phyloP scores from a whole-genome alignment of 495 filamentous ascomycete species.

The Rhizodiscina lignyota region DNA sequence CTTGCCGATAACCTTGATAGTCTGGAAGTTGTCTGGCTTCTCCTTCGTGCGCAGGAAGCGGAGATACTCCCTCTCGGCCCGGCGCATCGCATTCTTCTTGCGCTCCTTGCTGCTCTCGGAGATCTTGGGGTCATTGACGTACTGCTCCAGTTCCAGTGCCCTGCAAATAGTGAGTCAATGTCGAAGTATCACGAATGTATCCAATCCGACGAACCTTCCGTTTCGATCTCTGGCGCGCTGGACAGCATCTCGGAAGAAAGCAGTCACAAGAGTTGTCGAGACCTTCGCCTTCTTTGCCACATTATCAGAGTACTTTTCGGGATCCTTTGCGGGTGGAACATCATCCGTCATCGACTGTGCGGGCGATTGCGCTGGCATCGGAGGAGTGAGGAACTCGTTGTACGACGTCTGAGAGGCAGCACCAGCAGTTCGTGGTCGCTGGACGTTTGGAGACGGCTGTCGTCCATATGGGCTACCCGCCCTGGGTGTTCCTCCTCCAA shows the following conservation, averaged over 20 bases:
- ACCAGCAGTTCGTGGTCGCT: conserved; percentile 66
- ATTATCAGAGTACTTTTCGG: conserved; percentile 22
- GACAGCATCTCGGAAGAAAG: conserved; percentile 94
- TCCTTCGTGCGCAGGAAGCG: conserved; percentile 90
- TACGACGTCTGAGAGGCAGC: conserved; percentile 28
- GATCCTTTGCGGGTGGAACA: conserved; percentile 19
- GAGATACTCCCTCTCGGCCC: conserved; percentile 78
- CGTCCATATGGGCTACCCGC: conserved; percentile 49
- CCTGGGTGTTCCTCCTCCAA: conserved; percentile 43
- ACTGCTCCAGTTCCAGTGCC: conserved; percentile 77
- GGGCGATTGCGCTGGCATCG: conserved; percentile 34
- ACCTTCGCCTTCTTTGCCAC: conserved; percentile 25
- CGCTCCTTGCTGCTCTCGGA: conserved; percentile 59
- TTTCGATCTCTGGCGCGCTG: conserved; percentile 83
- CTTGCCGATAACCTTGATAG: conserved; percentile 96
- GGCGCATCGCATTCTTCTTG: conserved; percentile 59
- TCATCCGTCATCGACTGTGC: conserved; percentile 19
- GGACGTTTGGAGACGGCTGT: conserved; percentile 45
- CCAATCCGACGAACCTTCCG: conserved; percentile 44
- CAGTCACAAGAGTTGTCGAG: conserved; percentile 43
- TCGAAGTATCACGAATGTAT: background rate
- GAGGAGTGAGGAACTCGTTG: conserved; percentile 45
- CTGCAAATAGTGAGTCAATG: conserved; percentile 26
- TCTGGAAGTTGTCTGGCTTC: conserved; percentile 79
- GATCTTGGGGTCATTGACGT: conserved; percentile 54